Evolutionary conservation across 169 alveolate species (phyloP).

Genomic region (Theileria parva): DNA sequence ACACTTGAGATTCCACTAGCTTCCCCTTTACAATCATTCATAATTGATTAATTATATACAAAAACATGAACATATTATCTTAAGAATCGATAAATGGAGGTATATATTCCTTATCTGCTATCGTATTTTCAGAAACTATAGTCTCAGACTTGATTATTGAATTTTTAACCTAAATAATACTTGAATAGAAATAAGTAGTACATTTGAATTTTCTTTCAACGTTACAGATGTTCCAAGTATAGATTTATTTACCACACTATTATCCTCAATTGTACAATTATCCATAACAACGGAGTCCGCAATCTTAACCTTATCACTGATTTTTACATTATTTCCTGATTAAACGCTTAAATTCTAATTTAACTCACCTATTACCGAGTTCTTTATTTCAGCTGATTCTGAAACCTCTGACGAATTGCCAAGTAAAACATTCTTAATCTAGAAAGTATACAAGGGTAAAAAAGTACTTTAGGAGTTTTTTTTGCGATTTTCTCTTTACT

Average conservation of each 20-base stretch:
- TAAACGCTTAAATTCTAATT: neutral
- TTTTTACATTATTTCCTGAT: slow-evolving; percentile 65
- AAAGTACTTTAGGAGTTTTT: slow-evolving; percentile 30
- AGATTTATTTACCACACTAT: slow-evolving; percentile 62
- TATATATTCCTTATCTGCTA: slow-evolving; percentile 46
- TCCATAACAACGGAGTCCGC: slow-evolving; percentile 71
- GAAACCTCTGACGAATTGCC: neutral
- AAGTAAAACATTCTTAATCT: slow-evolving; percentile 9
- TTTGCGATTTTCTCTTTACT: neutral
- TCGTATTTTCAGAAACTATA: slow-evolving; percentile 24
- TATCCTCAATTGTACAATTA: slow-evolving; percentile 52
- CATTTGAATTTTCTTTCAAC: slow-evolving; percentile 68
- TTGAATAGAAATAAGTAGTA: neutral
- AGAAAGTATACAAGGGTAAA: neutral
- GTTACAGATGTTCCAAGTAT: slow-evolving; percentile 62
- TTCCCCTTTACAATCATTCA: neutral
- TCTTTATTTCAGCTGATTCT: slow-evolving; percentile 17
- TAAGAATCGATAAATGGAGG: slow-evolving; percentile 51
- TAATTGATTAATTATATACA: neutral
- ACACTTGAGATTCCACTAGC: neutral
- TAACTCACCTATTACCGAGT: slow-evolving; percentile 42
- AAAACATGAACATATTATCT: neutral
- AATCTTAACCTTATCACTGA: slow-evolving; percentile 57
- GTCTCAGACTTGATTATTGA: slow-evolving; percentile 40
- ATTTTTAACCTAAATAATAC: slow-evolving; percentile 36